These are phyloP conservation scores for Trametes polyzona DNA, from an alignment of 1,284 basidiomycete genomes.

Conservation along the genomic window DNA sequence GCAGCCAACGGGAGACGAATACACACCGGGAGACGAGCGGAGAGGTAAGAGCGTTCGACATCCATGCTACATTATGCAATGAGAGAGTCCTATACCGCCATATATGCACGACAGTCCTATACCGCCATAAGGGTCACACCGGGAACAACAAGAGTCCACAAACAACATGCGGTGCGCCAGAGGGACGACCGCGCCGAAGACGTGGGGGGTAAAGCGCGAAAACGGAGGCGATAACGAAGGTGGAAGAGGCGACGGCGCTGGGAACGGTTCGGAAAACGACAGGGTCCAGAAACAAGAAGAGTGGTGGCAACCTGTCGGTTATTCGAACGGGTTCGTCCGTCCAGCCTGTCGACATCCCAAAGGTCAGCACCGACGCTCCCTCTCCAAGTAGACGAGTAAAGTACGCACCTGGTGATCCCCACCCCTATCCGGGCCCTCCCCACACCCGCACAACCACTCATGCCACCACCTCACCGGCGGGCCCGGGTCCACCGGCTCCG, in stretches of 20 bases:
- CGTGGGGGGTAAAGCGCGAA: not conserved
- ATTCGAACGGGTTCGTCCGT: slow-evolving; percentile 78
- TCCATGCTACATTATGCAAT: slow-evolving; percentile 15
- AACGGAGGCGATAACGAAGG: not conserved
- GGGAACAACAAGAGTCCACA: not conserved
- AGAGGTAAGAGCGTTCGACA: not conserved
- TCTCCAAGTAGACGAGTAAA: not conserved
- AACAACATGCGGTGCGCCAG: not conserved
- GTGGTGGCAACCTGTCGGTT: slow-evolving; percentile 13
- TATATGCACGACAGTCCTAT: not conserved
- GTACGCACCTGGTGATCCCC: slow-evolving; percentile 68
- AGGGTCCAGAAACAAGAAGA: not conserved
- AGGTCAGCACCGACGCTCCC: not conserved
- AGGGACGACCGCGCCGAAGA: not conserved
- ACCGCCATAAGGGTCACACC: slow-evolving; percentile 1
- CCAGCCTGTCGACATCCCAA: slow-evolving; percentile 53
- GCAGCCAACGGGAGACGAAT: too few relatives aligned
- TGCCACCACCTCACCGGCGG: slow-evolving; percentile 70
- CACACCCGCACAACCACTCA: slow-evolving; percentile 80
- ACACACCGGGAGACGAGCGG: too few relatives aligned
- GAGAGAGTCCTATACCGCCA: not conserved
- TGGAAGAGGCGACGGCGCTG: not conserved
- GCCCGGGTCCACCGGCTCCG: not conserved
- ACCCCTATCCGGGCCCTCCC: slow-evolving; percentile 68
- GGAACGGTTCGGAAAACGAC: not conserved